Percentiles rank a stretch among this genome's conserved stretches.
Conservation (phyloP, 345 rosid species). For the Orychophragmus violaceus region DNA sequence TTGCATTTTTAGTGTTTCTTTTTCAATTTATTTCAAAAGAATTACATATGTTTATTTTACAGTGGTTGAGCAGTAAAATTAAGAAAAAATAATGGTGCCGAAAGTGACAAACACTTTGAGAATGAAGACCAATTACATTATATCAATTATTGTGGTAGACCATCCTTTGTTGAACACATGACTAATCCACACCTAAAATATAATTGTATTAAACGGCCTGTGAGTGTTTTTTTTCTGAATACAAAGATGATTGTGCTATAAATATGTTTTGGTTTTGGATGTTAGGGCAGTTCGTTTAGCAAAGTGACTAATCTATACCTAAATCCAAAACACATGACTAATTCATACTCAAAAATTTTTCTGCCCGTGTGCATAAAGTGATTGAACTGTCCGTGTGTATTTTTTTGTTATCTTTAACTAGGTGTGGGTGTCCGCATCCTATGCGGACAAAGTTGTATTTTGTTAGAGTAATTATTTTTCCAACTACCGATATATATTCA, state of each 20-base stretch:
- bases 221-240: not conserved
- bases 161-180: not conserved
- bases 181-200: not conserved
- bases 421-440: too few species aligned
- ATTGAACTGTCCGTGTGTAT: too few species aligned
- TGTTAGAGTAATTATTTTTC: too few species aligned
- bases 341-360: too few species aligned
- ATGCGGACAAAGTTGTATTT: too few species aligned
- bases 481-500: too few species aligned
- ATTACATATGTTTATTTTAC: too few species aligned
- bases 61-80: not conserved
- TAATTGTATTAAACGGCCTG: not conserved
- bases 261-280: not conserved
- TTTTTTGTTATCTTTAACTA: too few species aligned
- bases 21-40: not conserved
- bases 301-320: not conserved
- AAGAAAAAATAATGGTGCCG: constrained; percentile 9
- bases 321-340: too few species aligned
- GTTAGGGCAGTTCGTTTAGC: not conserved
- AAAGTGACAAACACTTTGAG: not conserved
- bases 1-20: not conserved
- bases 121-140: not conserved
- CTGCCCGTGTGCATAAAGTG: too few species aligned
- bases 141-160: not conserved
- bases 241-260: not conserved